These are phyloP conservation scores for Thelonectria rubi DNA, from an alignment of 2,329 filamentous ascomycete genomes.

Conservation along the genomic window DNA sequence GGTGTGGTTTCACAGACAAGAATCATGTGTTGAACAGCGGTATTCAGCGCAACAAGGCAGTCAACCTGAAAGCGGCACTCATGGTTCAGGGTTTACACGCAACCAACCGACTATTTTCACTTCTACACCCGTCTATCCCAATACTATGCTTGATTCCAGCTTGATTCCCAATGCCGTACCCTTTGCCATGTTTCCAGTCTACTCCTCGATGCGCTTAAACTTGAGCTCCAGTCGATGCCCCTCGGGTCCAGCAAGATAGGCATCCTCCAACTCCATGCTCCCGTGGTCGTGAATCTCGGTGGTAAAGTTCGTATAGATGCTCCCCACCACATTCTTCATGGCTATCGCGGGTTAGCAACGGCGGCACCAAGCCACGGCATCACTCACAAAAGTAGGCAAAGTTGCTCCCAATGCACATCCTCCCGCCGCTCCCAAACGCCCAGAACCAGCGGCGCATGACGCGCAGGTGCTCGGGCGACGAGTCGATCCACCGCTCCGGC, in stretches of 20 bases:
- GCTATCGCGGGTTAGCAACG: neutral
- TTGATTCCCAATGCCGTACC: too few relatives aligned
- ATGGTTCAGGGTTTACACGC: too few relatives aligned
- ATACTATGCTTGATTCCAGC: too few relatives aligned
- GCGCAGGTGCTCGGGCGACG: neutral
- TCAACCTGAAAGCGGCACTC: too few relatives aligned
- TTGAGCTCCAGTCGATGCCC: neutral
- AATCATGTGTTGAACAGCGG: too few relatives aligned
- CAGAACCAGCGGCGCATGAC: conserved; percentile 18
- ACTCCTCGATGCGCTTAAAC: neutral
- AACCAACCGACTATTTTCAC: too few relatives aligned
- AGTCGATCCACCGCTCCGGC: neutral
- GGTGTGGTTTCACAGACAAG: too few relatives aligned
- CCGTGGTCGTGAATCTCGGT: neutral
- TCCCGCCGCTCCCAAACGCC: conserved; percentile 20
- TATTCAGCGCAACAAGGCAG: too few relatives aligned
- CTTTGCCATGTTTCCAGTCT: neutral
- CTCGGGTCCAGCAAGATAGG: neutral
- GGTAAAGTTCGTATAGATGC: neutral
- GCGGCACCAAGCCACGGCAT: neutral
- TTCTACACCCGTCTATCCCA: too few relatives aligned
- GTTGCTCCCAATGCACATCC: conserved; percentile 23
- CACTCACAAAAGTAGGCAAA: conserved; percentile 16
- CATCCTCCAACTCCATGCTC: neutral
- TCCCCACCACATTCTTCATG: neutral